These are phyloP conservation scores for Beauveria australis DNA, from an alignment of 2,329 filamentous ascomycete species.

Conservation along the genomic window DNA sequence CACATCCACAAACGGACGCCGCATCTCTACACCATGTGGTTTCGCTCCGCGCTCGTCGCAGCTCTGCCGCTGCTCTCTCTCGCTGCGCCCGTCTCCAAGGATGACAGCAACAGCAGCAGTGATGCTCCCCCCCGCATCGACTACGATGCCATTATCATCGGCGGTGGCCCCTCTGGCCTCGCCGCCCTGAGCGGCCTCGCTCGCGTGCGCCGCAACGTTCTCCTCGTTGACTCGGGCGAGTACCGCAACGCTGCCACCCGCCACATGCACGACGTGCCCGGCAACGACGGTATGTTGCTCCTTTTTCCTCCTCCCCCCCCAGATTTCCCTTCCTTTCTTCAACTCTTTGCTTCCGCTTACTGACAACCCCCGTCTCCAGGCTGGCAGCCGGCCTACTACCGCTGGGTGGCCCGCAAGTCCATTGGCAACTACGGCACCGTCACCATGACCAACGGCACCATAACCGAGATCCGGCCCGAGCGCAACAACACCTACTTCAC, in stretches of 20 bases:
- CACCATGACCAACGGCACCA: slow-evolving; percentile 42
- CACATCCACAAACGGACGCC: not conserved
- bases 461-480: slow-evolving; percentile 32
- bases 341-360: not conserved
- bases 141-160: slow-evolving; percentile 50
- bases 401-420: slow-evolving; percentile 43
- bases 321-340: too few species aligned
- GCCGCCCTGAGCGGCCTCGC: slow-evolving; percentile 48
- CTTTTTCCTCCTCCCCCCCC: not conserved
- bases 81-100: slow-evolving; percentile 11
- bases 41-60: slow-evolving; percentile 7
- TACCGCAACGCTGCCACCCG: slow-evolving; percentile 51
- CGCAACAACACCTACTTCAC: slow-evolving; percentile 29
- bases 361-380: slow-evolving; percentile 27
- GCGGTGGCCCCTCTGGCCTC: slow-evolving; percentile 50
- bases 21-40: not conserved
- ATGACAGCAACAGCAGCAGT: not conserved
- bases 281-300: slow-evolving; percentile 42
- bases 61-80: slow-evolving; percentile 14
- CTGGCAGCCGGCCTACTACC: slow-evolving; percentile 45
- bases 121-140: slow-evolving; percentile 13
- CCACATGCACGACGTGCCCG: slow-evolving; percentile 54
- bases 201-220: slow-evolving; percentile 44
- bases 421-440: slow-evolving; percentile 43
- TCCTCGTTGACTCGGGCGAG: slow-evolving; percentile 49